Evolutionary conservation across 2,329 filamentous ascomycete species (phyloP).

Genomic region (Colletotrichum viniferum): DNA sequence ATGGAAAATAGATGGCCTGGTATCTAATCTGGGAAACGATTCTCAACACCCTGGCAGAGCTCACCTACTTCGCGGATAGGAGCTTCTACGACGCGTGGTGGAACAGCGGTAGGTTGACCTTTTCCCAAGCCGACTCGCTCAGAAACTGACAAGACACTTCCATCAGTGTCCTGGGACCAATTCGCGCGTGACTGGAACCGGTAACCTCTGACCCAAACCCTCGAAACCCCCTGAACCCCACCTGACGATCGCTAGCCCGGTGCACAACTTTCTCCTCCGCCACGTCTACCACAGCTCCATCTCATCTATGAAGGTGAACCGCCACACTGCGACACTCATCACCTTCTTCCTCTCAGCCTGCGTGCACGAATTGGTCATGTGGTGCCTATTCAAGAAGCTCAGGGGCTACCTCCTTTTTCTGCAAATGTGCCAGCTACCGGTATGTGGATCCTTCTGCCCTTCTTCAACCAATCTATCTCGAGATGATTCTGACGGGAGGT

Average conservation of each 20-base stretch:
- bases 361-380: conserved; percentile 80
- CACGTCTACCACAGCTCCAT: conserved; percentile 83
- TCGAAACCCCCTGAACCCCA: not conserved
- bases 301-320: conserved; percentile 72
- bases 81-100: conserved; percentile 73
- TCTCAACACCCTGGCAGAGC: conserved; percentile 76
- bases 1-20: conserved; percentile 61
- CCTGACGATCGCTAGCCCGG: conserved; percentile 50
- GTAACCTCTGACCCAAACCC: not conserved
- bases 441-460: conserved; percentile 29
- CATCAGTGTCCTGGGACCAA: conserved; percentile 69
- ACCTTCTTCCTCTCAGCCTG: conserved; percentile 76
- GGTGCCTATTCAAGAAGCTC: conserved; percentile 79
- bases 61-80: conserved; percentile 78
- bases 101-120: conserved; percentile 52
- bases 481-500: not conserved
- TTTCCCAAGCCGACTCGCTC: not conserved
- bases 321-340: conserved; percentile 73
- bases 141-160: not conserved
- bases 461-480: not conserved
- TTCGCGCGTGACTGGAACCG: conserved; percentile 83
- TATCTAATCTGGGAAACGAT: conserved; percentile 83
- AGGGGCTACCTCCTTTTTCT: conserved; percentile 74
- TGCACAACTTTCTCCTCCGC: conserved; percentile 77
- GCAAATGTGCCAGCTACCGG: conserved; percentile 76